Conservation (phyloP, 2,329 filamentous ascomycete species). For the Aureobasidium sp. region DNA sequence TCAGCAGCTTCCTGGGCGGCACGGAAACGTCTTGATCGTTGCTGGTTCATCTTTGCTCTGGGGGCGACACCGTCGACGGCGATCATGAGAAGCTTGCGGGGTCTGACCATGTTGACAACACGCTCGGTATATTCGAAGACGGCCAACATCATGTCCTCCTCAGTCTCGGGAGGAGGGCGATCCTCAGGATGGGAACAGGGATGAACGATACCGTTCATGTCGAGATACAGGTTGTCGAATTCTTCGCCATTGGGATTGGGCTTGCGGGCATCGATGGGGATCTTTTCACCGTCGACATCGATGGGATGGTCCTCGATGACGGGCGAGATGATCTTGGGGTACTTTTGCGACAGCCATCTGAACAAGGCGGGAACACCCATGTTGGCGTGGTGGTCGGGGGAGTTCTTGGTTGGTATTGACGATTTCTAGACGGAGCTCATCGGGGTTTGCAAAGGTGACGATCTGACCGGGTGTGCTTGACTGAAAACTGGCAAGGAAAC, state of each 20-base stretch:
- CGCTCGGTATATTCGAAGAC: conserved; percentile 98
- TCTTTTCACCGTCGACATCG: conserved; percentile 71
- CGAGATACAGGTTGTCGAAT: conserved; percentile 94
- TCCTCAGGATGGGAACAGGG: conserved; percentile 98
- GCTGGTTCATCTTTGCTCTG: conserved; percentile 99
- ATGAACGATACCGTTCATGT: conserved; percentile 99
- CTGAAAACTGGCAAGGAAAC: not conserved
- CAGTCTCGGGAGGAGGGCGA: conserved; percentile 77
- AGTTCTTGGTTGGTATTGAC: not conserved
- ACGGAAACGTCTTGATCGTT: conserved; percentile 90
- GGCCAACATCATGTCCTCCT: conserved; percentile 99
- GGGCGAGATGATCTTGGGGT: conserved; percentile 91
- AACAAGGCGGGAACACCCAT: conserved; percentile 97
- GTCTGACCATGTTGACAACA: conserved; percentile 97
- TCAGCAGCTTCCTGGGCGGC: conserved; percentile 90
- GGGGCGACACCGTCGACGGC: conserved; percentile 97
- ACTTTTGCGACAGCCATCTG: conserved; percentile 93
- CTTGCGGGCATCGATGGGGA: conserved; percentile 75
- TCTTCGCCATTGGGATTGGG: conserved; percentile 97
- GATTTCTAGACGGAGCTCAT: not conserved
- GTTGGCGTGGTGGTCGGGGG: conserved; percentile 18
- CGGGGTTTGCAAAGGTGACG: not conserved
- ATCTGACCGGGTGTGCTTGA: not conserved
- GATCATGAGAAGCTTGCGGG: conserved; percentile 92
- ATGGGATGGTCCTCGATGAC: conserved; percentile 81